phyloP scores from a whole-genome alignment of 805 yeast species.

The Torulaspora microellipsoides region DNA sequence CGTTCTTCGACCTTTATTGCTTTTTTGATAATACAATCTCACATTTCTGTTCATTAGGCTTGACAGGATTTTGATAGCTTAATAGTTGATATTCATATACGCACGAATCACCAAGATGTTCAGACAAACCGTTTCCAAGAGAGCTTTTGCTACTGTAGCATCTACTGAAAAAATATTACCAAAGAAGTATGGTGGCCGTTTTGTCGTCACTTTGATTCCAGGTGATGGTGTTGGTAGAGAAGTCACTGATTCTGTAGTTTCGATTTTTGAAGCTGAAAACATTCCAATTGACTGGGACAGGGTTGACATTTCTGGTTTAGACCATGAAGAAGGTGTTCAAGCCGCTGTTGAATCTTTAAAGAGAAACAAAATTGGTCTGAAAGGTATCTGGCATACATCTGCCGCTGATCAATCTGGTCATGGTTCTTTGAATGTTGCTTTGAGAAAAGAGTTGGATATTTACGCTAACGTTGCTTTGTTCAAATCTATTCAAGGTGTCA shows the following conservation, averaged over 20 bases:
- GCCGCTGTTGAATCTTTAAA: slow-evolving; percentile 87
- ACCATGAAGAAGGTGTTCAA: slow-evolving; percentile 56
- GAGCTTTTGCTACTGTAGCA: slow-evolving; percentile 52
- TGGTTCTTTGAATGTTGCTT: slow-evolving; percentile 89
- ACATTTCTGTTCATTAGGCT: too few relatives aligned
- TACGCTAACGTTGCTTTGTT: slow-evolving; percentile 93
- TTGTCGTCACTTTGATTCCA: slow-evolving; percentile 90
- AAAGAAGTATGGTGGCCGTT: slow-evolving; percentile 91
- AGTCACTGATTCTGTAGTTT: slow-evolving; percentile 88
- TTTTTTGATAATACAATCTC: too few relatives aligned
- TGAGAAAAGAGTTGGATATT: slow-evolving; percentile 93
- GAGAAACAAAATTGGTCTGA: slow-evolving; percentile 95
- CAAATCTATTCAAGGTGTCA: slow-evolving; percentile 91
- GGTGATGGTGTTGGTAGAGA: slow-evolving; percentile 99
- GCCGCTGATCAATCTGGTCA: slow-evolving; percentile 66
- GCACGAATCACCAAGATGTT: slow-evolving; percentile 23
- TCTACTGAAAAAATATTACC: slow-evolving; percentile 65
- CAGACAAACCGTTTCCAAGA: slow-evolving; percentile 31
- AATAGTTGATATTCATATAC: too few relatives aligned
- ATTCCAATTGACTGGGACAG: slow-evolving; percentile 94
- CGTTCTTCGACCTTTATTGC: too few relatives aligned
- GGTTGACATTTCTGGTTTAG: slow-evolving; percentile 60
- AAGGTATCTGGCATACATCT: slow-evolving; percentile 93
- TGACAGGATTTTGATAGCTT: too few relatives aligned
- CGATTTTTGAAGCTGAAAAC: slow-evolving; percentile 79